Percentiles rank a stretch among this genome's conserved stretches.
These are phyloP conservation scores for Mucor irregularis DNA, from an alignment of 371 early-diverging fungal genomes.

Conservation along the genomic window DNA sequence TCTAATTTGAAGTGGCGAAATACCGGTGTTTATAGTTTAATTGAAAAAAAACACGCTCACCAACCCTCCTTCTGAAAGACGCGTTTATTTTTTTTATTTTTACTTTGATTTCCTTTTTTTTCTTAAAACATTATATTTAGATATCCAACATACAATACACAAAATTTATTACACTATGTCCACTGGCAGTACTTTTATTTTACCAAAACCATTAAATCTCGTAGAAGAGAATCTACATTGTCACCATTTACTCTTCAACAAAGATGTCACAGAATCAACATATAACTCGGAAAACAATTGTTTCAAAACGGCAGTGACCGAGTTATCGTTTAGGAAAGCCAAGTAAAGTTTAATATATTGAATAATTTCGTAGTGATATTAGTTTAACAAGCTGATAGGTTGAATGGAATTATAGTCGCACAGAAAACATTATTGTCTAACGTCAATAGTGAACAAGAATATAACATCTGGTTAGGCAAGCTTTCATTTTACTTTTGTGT, in stretches of 20 bases:
- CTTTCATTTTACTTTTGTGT: not conserved
- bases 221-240: constrained; percentile 17
- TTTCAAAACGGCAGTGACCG: not conserved
- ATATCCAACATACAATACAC: constrained; percentile 5
- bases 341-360: constrained; percentile 10
- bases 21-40: no score
- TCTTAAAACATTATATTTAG: not conserved
- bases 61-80: not conserved
- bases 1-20: no score
- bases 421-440: constrained; percentile 4
- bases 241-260: constrained; percentile 21
- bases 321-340: constrained; percentile 12
- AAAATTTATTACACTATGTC: not conserved
- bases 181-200: not conserved
- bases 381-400: not conserved
- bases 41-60: not conserved
- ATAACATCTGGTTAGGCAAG: constrained; percentile 22
- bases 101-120: constrained; percentile 15
- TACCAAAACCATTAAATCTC: no score
- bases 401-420: constrained; percentile 24
- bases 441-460: not conserved
- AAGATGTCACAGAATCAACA: constrained; percentile 7
- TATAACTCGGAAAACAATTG: not conserved
- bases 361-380: not conserved
- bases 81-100: constrained; percentile 5